Evolutionary conservation across 2,329 filamentous ascomycete species (phyloP), one percentile per base, ranked within the genome.

Genomic region (Pseudogymnoascus sp.): DNA sequence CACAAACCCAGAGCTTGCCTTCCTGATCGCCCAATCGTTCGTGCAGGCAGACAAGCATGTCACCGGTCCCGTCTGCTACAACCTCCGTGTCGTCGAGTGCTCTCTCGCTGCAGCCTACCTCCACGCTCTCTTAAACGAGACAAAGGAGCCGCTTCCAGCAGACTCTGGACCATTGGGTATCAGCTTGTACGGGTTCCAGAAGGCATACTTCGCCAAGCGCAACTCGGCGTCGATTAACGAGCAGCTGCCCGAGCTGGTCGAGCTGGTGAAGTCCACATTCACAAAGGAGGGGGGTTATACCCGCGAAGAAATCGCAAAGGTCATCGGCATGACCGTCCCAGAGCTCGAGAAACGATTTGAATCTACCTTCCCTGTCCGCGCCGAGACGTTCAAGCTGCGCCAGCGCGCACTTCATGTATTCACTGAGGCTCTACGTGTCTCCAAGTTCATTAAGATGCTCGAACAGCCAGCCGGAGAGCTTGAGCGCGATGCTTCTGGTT

Each of bases 1-100:
- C 63, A 90, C 92, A 4, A 81, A 86, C 53, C 90, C 92, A 1
- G 91, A 96, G 69, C 83, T 97, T 62, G 91, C 87, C 68, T 97
- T 99, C 76, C 82, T 99, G 67, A 92, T 97, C 68, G 93, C 93
- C 7, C 95, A 99, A 75, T 96, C 90, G 65, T 96, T 96, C 74
- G 89, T 99, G 65, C 88, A 89, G 15, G 90, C 93, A 4, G 93
- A 97, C 80, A 99, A 99, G 78, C 90, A 95, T 72, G 89, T 93
- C 66, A 96, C 93, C 1, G 95, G 89, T 0, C 93, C 93, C 0
- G 88, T 96, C 67, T 91, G 93, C 81, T 99, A 97, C 81, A 99
- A 99, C 75, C 84, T 99, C 23, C 89, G 95, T 29, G 95, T 99
- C 1, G 95, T 97, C 38, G 95, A 99, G 77, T 96, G 91, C 78